Conservation (phyloP, 2,329 filamentous ascomycete genomes). For the Neofusicoccum kwambonambiense region DNA sequence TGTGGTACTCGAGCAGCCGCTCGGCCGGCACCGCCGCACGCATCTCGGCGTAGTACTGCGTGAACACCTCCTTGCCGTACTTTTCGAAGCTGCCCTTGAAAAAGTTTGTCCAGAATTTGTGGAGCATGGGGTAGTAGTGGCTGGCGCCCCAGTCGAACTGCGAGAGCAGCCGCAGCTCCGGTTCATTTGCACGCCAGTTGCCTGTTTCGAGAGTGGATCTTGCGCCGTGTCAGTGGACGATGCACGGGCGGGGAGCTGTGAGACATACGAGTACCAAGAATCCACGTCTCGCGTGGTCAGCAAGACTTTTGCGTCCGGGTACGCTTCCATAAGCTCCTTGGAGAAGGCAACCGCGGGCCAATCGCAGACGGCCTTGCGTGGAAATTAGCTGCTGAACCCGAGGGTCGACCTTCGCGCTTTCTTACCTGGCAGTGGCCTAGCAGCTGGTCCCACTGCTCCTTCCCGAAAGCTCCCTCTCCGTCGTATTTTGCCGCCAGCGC, state of each 20-base stretch:
- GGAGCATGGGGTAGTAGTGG: conserved; percentile 69
- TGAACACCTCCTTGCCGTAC: conserved; percentile 63
- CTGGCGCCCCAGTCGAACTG: conserved; percentile 63
- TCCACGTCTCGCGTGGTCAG: conserved; percentile 66
- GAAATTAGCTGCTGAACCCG: neutral
- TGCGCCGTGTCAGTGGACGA: conserved; percentile 3
- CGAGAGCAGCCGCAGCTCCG: conserved; percentile 56
- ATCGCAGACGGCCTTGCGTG: conserved; percentile 61
- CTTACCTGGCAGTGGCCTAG: conserved; percentile 58
- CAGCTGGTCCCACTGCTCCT: conserved; percentile 68
- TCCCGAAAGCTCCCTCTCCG: conserved; percentile 59
- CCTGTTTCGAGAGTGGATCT: conserved; percentile 65
- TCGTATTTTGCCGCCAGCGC: conserved; percentile 64
- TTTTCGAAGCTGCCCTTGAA: conserved; percentile 66
- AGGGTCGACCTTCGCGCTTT: neutral
- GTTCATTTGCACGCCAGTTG: conserved; percentile 65
- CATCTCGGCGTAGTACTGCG: conserved; percentile 55
- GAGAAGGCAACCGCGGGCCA: conserved; percentile 68
- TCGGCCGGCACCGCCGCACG: conserved; percentile 48
- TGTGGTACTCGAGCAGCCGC: conserved; percentile 54
- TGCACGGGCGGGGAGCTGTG: neutral
- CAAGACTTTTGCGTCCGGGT: conserved; percentile 62
- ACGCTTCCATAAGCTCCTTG: conserved; percentile 53
- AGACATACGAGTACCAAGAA: conserved; percentile 55
- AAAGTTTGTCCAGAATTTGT: conserved; percentile 67